phyloP scores from a whole-genome alignment of 202 grass and related monocot species.

The Zizania palustris region DNA sequence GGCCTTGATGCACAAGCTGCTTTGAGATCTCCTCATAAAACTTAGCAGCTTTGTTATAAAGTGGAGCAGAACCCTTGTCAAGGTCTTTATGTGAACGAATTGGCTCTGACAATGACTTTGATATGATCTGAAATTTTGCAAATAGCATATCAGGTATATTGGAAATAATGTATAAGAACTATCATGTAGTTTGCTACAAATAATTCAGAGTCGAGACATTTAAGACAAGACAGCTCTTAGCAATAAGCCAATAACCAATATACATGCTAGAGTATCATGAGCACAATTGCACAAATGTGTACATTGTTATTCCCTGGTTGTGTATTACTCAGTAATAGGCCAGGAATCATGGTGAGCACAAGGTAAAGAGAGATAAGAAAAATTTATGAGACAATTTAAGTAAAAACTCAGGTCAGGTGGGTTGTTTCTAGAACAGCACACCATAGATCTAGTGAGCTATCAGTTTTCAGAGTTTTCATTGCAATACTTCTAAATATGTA shows the following conservation, averaged over 20 bases:
- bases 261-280: neutral
- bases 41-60: conserved; percentile 85
- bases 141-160: conserved; percentile 21
- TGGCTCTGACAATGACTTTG: conserved; percentile 80
- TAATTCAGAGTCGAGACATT: neutral
- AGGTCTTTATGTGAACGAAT: conserved; percentile 95
- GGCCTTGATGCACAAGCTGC: conserved; percentile 96
- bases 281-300: neutral
- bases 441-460: conserved; percentile 4
- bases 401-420: conserved; percentile 8
- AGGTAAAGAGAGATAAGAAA: conserved; percentile 11
- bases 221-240: neutral
- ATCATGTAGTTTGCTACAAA: conserved; percentile 4
- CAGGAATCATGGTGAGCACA: neutral
- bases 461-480: neutral
- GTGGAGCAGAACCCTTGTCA: conserved; percentile 66
- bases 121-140: conserved; percentile 73
- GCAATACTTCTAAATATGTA: conserved; percentile 28
- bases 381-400: neutral
- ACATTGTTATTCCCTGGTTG: neutral
- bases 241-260: conserved; percentile 16
- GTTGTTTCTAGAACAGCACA: conserved; percentile 4
- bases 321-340: neutral
- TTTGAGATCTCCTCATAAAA: conserved; percentile 80
- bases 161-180: neutral